These are phyloP conservation scores for Gossypium australe DNA, from an alignment of 345 rosid species.

Conservation along the genomic window DNA sequence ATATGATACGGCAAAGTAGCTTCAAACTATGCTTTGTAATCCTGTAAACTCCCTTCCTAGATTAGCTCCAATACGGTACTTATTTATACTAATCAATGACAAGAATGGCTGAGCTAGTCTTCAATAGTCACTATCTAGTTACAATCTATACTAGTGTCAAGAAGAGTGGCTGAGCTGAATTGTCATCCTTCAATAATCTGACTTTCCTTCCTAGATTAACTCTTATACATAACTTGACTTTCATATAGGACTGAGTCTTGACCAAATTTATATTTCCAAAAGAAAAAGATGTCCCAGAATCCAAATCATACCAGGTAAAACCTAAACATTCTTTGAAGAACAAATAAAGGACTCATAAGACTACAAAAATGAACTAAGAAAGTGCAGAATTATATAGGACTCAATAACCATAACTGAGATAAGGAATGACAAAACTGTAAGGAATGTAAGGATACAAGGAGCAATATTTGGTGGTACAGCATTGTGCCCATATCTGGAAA, in stretches of 20 bases:
- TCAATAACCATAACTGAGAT: neutral
- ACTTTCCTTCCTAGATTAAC: neutral
- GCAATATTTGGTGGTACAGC: constrained; percentile 73
- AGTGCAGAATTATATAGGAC: neutral
- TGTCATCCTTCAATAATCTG: neutral
- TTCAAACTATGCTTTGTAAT: neutral
- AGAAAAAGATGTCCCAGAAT: neutral
- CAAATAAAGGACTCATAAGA: neutral
- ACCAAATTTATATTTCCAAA: neutral
- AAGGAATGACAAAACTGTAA: neutral
- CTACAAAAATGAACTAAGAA: neutral
- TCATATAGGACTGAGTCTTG: neutral
- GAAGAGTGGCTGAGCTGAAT: neutral
- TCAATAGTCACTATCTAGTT: neutral
- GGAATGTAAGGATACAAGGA: constrained; percentile 74
- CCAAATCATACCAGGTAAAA: neutral
- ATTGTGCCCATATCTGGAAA: constrained; percentile 64
- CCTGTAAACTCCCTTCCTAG: neutral
- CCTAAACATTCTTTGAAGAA: neutral
- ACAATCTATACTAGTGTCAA: neutral
- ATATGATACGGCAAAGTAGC: neutral
- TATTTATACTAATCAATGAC: neutral
- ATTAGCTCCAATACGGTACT: neutral
- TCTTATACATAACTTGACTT: neutral
- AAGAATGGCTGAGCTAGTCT: neutral